Base-by-base conservation (phyloP, 2,329 filamentous ascomycete species). In the Colletotrichum falcatum region DNA sequence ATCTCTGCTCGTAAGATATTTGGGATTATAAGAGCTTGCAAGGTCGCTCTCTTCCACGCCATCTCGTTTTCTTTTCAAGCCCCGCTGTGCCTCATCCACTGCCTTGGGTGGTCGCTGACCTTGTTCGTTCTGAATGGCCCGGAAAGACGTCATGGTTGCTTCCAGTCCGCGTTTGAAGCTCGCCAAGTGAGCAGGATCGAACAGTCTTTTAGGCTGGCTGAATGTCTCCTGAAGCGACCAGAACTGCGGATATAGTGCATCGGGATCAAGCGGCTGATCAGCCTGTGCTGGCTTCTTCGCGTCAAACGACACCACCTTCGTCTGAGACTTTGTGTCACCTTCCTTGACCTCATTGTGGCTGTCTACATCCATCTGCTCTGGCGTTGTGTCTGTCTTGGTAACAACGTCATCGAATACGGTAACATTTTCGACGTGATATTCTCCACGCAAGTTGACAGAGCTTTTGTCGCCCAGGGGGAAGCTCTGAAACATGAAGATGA, bases 401-500 rank as follows among this genome's bases (percentile, higher is more conserved):
- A 79, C 75, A 8, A 84, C 81, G 42, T 90, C 86, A 76, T 97
- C 94, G 77, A 90, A 99, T 0, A 89, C 90, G 1, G 97, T 99
- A 65, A 95, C 89, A 84, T 99, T 99, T 77, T 98, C 96, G 33
- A 93, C 90, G 77, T 99, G 96, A 75, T 96, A 99, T 82, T 98
- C 95, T 75, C 96, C 96, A 61, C 96, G 90, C 48, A 98, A 86
- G 77, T 99, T 99, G 60, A 99, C 96, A 0, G 96, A 98, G 79
- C 96, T 98, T 79, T 95, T 96, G 81, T 99, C 97, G 39, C 95
- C 95, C 0, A 99, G 86, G 1, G 96, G 96, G 77, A 99, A 98
- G 79, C 94, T 97, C 80, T 99, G 96, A 81, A 98, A 99, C 78
- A 99, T 89, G 81, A 98, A 99, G 73, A 99, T 98, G 81, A 98